These are phyloP conservation scores for Pseudogymnoascus sp. DNA, from an alignment of 2,329 filamentous ascomycete genomes.

Conservation along the genomic window DNA sequence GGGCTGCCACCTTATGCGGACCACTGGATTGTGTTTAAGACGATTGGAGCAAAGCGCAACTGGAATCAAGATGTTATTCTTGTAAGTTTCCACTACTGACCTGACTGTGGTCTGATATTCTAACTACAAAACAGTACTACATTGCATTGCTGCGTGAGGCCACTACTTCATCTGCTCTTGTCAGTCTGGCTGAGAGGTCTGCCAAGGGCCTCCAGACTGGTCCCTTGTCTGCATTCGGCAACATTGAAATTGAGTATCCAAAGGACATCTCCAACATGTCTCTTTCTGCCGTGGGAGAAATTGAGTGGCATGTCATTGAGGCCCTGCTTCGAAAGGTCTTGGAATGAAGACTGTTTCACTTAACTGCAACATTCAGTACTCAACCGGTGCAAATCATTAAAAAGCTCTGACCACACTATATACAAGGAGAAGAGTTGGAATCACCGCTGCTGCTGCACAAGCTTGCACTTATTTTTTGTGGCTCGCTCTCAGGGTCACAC, in stretches of 20 bases:
- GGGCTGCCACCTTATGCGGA: constrained; percentile 41
- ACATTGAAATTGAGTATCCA: constrained; percentile 40
- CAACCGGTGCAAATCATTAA: neutral
- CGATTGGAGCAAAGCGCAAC: constrained; percentile 40
- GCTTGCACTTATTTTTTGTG: neutral
- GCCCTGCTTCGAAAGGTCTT: constrained; percentile 32
- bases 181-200: constrained; percentile 35
- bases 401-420: neutral
- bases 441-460: neutral
- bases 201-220: constrained; percentile 12
- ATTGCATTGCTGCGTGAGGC: constrained; percentile 46
- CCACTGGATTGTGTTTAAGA: constrained; percentile 45
- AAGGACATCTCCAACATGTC: constrained; percentile 34
- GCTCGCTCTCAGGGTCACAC: neutral
- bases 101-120: neutral
- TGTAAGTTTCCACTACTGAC: constrained; percentile 31
- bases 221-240: constrained; percentile 36
- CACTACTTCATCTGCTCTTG: constrained; percentile 34
- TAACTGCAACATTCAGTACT: neutral
- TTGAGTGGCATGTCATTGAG: constrained; percentile 43
- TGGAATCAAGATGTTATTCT: constrained; percentile 45
- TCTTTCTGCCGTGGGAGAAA: constrained; percentile 36
- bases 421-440: neutral
- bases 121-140: constrained; percentile 40
- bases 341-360: neutral